These are phyloP conservation scores for Drechslerella stenobrocha DNA, from an alignment of 2,329 filamentous ascomycete genomes.

Conservation along the genomic window DNA sequence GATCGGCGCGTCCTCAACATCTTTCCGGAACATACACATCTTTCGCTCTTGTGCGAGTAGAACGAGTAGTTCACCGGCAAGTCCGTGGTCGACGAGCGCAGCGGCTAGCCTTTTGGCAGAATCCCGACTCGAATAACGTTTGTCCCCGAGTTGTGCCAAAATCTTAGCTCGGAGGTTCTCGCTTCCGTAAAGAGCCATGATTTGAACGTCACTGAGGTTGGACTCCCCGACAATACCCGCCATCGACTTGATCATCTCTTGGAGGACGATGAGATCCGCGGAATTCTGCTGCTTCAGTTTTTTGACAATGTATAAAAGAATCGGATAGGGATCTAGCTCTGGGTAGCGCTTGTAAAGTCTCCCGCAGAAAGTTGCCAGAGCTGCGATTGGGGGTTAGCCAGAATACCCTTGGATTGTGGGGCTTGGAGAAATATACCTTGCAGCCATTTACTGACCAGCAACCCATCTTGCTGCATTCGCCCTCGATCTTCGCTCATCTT, in stretches of 20 bases:
- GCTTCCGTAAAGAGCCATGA: slow-evolving; percentile 85
- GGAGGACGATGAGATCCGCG: slow-evolving; percentile 85
- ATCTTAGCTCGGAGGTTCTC: slow-evolving; percentile 77
- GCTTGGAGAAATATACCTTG: slow-evolving; percentile 57
- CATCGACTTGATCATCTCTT: slow-evolving; percentile 89
- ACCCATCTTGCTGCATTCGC: slow-evolving; percentile 66
- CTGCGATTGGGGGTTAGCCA: slow-evolving; percentile 55
- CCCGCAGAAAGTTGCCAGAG: slow-evolving; percentile 85
- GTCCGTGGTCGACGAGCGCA: slow-evolving; percentile 73
- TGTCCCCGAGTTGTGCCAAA: slow-evolving; percentile 77
- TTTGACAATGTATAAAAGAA: slow-evolving; percentile 85
- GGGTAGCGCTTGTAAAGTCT: slow-evolving; percentile 85
- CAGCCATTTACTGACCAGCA: slow-evolving; percentile 88
- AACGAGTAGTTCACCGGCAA: slow-evolving; percentile 82
- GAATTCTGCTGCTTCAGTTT: slow-evolving; percentile 81
- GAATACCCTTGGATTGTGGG: slow-evolving; percentile 11
- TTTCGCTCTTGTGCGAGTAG: slow-evolving; percentile 88
- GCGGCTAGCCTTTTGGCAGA: slow-evolving; percentile 79
- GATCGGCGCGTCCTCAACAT: slow-evolving; percentile 69
- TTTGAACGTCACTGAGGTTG: slow-evolving; percentile 84
- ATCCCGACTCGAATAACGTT: slow-evolving; percentile 72
- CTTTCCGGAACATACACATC: slow-evolving; percentile 75
- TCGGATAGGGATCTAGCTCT: slow-evolving; percentile 77
- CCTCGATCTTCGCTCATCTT: slow-evolving; percentile 63
- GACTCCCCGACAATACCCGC: slow-evolving; percentile 84